phyloP scores from a whole-genome alignment of 2,329 filamentous ascomycete genomes.

The Arthrobotrys pseudoclavata region DNA sequence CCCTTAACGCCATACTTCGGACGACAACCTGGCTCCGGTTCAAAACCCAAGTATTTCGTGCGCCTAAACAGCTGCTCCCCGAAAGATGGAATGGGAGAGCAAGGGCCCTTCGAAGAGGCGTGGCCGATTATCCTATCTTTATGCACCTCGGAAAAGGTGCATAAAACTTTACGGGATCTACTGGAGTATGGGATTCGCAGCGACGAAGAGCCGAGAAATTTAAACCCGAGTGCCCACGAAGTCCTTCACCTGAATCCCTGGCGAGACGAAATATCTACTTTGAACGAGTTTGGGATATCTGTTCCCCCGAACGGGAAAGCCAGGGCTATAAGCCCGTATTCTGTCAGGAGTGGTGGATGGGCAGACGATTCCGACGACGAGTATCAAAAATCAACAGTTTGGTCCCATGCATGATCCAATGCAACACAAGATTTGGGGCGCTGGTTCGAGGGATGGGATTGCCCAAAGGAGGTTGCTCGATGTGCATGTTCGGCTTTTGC shows the following conservation, averaged over 20 bases:
- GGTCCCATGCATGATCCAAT: constrained; percentile 16
- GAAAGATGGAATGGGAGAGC: constrained; percentile 23
- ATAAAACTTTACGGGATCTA: constrained; percentile 5
- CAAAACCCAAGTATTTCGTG: neutral
- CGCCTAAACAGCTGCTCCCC: constrained; percentile 36
- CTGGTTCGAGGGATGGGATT: constrained; percentile 2
- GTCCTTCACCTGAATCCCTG: constrained; percentile 32
- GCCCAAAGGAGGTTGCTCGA: constrained; percentile 30
- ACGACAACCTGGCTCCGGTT: neutral
- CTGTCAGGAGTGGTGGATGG: constrained; percentile 22
- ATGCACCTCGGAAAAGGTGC: neutral
- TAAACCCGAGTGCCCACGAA: neutral
- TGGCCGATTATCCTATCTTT: constrained; percentile 9
- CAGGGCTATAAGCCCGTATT: constrained; percentile 31
- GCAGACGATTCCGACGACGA: neutral
- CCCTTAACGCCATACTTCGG: constrained; percentile 6
- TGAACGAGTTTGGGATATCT: constrained; percentile 34
- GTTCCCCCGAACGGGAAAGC: constrained; percentile 29
- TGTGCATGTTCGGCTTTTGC: constrained; percentile 16
- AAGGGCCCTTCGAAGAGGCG: constrained; percentile 15
- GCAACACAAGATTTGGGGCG: constrained; percentile 22
- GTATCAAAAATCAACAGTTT: constrained; percentile 20
- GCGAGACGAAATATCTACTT: constrained; percentile 25
- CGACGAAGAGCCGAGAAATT: neutral
- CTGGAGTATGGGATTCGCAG: neutral